These are phyloP conservation scores for Rhamnella rubrinervis DNA, from an alignment of 331 rosid species.

Conservation along the genomic window DNA sequence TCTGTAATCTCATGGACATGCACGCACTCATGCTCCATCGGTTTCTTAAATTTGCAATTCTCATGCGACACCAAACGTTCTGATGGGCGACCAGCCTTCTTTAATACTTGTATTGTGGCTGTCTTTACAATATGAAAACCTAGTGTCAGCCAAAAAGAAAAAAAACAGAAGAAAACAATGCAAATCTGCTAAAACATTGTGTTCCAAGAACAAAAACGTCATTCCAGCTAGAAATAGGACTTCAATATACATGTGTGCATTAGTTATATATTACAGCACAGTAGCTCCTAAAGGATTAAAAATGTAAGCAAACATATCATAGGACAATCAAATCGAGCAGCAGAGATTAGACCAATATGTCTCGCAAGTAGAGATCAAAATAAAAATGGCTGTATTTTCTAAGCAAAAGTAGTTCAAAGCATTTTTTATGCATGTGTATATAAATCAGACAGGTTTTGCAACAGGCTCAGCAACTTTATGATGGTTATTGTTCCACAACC, in stretches of 20 bases:
- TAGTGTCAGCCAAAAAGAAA: conserved; percentile 34
- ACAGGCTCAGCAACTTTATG: no score
- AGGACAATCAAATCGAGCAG: background rate
- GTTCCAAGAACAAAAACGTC: background rate
- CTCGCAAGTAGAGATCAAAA: background rate
- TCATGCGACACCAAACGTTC: conserved; percentile 81
- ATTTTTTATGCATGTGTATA: background rate
- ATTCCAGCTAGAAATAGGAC: background rate
- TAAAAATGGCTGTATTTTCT: background rate
- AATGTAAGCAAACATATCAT: background rate
- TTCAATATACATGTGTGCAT: background rate
- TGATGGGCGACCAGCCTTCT: conserved; percentile 83
- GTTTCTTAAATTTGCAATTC: conserved; percentile 64
- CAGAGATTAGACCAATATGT: background rate
- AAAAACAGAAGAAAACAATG: background rate
- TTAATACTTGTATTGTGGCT: conserved; percentile 72
- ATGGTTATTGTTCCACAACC: no score
- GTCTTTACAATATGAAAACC: conserved; percentile 49
- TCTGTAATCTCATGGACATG: conserved; percentile 81
- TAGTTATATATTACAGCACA: background rate
- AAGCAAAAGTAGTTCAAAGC: background rate
- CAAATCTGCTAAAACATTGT: background rate
- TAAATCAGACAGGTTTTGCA: background rate
- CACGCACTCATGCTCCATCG: conserved; percentile 69
- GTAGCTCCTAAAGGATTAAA: background rate